Percentiles rank a stretch among this genome's conserved stretches.
These are phyloP conservation scores for Tuber magnatum DNA, from an alignment of 495 filamentous ascomycete genomes.

Conservation along the genomic window DNA sequence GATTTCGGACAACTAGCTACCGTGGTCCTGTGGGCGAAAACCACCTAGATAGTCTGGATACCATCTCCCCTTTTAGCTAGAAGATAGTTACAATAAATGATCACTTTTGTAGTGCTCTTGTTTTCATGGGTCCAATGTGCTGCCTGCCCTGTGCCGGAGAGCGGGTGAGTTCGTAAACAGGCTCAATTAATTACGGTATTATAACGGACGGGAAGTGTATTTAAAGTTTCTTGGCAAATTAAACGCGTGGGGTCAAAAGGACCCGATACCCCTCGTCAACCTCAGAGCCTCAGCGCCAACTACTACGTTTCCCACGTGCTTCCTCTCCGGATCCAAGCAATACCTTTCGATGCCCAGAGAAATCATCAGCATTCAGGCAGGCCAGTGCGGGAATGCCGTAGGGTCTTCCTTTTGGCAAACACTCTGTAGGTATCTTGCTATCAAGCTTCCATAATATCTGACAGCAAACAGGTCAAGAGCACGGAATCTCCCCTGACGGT, in stretches of 20 bases:
- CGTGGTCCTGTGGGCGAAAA: not conserved
- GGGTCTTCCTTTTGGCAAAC: constrained; percentile 41
- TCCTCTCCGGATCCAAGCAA: not conserved
- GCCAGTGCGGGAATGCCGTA: constrained; percentile 84
- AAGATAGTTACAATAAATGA: not conserved
- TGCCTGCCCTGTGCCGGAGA: not conserved
- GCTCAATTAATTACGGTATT: not conserved
- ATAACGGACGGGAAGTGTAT: constrained; percentile 19
- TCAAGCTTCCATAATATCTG: not conserved
- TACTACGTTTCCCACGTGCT: not conserved
- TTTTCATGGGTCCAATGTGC: not conserved
- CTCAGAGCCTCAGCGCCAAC: constrained; percentile 10
- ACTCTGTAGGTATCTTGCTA: constrained; percentile 35
- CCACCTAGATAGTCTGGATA: not conserved
- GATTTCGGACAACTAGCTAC: not conserved
- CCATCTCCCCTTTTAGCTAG: not conserved
- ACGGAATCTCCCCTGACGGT: constrained; percentile 94
- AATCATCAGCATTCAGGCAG: constrained; percentile 98
- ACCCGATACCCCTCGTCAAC: constrained; percentile 7
- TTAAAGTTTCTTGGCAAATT: constrained; percentile 34
- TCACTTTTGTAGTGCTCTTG: not conserved
- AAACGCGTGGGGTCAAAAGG: constrained; percentile 11
- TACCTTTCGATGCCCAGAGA: constrained; percentile 54
- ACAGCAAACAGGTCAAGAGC: constrained; percentile 59
- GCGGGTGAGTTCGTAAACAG: not conserved